These are phyloP conservation scores for Hyphopichia fennica DNA, from an alignment of 1,139 yeast species.

Conservation along the genomic window DNA sequence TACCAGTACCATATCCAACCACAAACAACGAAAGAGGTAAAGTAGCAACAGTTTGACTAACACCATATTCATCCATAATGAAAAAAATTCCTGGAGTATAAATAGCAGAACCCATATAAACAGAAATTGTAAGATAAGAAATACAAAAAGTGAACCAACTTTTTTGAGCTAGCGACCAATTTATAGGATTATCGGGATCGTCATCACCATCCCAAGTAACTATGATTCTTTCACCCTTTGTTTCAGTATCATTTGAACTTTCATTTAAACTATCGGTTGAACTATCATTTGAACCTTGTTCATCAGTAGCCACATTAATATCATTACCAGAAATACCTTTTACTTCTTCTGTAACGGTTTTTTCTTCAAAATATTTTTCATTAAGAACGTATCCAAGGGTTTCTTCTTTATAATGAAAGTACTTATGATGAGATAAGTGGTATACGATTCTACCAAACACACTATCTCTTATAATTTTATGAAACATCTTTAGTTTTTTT, in stretches of 20 bases:
- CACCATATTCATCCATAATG: slow-evolving; percentile 42
- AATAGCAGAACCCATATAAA: slow-evolving; percentile 30
- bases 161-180: slow-evolving; percentile 34
- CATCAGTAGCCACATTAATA: not conserved
- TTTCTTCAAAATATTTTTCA: slow-evolving; percentile 20
- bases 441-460: slow-evolving; percentile 30
- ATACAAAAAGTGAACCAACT: slow-evolving; percentile 18
- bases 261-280: not conserved
- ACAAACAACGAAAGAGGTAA: slow-evolving; percentile 44
- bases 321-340: not conserved
- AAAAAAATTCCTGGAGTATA: slow-evolving; percentile 30
- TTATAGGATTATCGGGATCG: slow-evolving; percentile 31
- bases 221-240: no score
- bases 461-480: slow-evolving; percentile 22
- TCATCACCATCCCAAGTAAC: slow-evolving; percentile 34
- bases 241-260: not conserved
- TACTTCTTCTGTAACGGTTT: not conserved
- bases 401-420: slow-evolving; percentile 30
- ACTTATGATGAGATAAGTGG: slow-evolving; percentile 25
- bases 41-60: slow-evolving; percentile 43
- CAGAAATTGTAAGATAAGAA: slow-evolving; percentile 20
- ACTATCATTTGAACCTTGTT: not conserved
- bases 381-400: slow-evolving; percentile 28
- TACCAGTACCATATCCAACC: slow-evolving; percentile 59
- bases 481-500: no score